Base-by-base conservation (phyloP, 495 filamentous ascomycete genomes). In the Penicillium paxilli region DNA sequence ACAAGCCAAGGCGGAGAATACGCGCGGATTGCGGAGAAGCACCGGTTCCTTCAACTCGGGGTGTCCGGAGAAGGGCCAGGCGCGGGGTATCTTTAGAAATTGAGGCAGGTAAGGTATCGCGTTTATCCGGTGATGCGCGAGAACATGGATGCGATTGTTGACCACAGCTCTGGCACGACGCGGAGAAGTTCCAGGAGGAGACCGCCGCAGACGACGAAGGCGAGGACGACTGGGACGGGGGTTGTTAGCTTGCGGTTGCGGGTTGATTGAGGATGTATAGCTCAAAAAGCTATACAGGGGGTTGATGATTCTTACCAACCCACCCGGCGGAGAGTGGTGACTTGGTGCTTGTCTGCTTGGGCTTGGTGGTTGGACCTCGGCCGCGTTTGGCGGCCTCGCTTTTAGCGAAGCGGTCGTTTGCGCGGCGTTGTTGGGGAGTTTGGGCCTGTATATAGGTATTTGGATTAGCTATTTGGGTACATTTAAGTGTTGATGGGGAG, bases 361-460 rank as follows among this genome's bases (percentile, higher is more conserved):
- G 83, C 79, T 92, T 92, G 19, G 81, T 79, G 21, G 70, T 76
- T 55, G 87, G 83, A 19, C 87, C 85, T 76, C 94, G 97, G 58
- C 94, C 94, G 57, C 87, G 84, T 67, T 90, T 92, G 20, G 81
- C 80, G 54, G 87, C 86, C 69, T 97, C 85, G 32, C 84, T 79
- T 66, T 89, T 88, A 33, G 84, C 87, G 71, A 88, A 98, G 59
- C 86, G 87, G 52, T 86, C 85, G 75, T 98, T 98, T 32, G 89
- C 88, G 64, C 83, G 84, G 59, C 92, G 88, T 78, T 98, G 95
- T 70, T 92, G 84, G 24, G 91, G 92, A 55, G 94, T 98, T 87
- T 98, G 94, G 23, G 88, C 88, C 92, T 98, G n/a, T n/a, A n/a
- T n/a, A n/a, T n/a, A n/a, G n/a, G n/a, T n/a, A n/a, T n/a, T n/a